Base-by-base conservation (phyloP, 495 filamentous ascomycete genomes). In the Penicillium flavigenum region DNA sequence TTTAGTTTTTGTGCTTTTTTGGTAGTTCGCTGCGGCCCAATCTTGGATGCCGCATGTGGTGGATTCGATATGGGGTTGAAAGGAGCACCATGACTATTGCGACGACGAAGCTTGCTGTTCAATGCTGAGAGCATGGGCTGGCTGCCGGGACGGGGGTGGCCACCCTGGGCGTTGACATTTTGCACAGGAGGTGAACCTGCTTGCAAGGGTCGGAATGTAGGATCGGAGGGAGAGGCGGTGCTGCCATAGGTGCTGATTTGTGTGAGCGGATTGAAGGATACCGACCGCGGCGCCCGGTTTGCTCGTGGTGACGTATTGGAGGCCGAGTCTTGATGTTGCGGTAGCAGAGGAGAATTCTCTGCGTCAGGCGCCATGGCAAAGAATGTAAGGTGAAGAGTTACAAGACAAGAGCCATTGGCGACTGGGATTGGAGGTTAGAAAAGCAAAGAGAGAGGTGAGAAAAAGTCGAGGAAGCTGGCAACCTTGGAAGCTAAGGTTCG, bases 1-100 rank as follows among this genome's bases (percentile, higher is more conserved):
- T 98, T 98, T 50, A 98, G 80, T 73, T 98, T 98, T 76, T 98
- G 91, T 1, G 90, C 89, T 54, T 88, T 96, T 70, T 96, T 94
- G 29, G 91, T 96, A 43, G 92, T 98, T 69, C 94, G 77, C 63
- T 98, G 94, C 8, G 95, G 91, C 4, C 94, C 94, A 51, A 97
- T 92, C 76, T 98, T 98, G 10, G 86, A 76, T 7, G 81, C 74
- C 4, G 77, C 59, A 8, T 72, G 71, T 2, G 74, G 76, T 1
- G 79, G 67, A 9, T 77, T 72, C 20, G 65, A 65, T 9, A 72
- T 54, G 5, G 80, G 57, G 29, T 72, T 67, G 9, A 79, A 72
- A 7, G 86, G 80, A 56, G 90, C 83, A 29, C 88, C 87, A 66
- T 89, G 85, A 71, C 89, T 93, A 63, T 96, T 92, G 50, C 91